These are phyloP conservation scores for Entophlyctis helioformis DNA, from an alignment of 192 early-diverging fungal species.

Conservation along the genomic window DNA sequence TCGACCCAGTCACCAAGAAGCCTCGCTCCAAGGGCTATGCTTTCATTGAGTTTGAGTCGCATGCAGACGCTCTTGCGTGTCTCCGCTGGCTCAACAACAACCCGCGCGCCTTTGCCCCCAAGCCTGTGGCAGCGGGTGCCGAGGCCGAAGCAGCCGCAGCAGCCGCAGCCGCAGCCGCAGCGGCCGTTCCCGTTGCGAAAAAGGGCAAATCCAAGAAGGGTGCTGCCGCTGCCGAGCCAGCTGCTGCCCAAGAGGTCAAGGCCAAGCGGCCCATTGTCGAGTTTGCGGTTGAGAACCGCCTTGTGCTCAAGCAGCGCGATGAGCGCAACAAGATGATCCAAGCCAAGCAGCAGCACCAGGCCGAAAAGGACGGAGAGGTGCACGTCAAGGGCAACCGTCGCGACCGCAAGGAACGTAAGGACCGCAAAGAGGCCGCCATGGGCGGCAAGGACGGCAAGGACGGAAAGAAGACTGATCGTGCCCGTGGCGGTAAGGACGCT, in stretches of 20 bases:
- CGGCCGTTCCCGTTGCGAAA: too few relatives aligned
- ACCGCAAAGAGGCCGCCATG: too few relatives aligned
- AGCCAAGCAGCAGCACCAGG: conserved; percentile 1
- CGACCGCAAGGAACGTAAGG: too few relatives aligned
- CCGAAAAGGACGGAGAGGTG: too few relatives aligned
- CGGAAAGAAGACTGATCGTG: too few relatives aligned
- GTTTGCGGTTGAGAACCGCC: conserved; percentile 83
- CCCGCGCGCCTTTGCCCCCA: conserved; percentile 11
- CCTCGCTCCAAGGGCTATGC: conserved; percentile 75
- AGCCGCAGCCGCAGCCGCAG: neutral
- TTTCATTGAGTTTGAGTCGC: conserved; percentile 80
- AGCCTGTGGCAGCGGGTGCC: too few relatives aligned
- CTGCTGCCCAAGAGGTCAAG: neutral
- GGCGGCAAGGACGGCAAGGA: too few relatives aligned
- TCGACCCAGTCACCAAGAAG: conserved; percentile 60
- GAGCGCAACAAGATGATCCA: conserved; percentile 22
- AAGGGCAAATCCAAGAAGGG: neutral
- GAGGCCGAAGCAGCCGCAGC: conserved; percentile 3
- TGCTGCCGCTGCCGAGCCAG: neutral
- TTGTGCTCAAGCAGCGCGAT: conserved; percentile 60
- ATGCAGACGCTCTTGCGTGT: conserved; percentile 86
- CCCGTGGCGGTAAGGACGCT: too few relatives aligned
- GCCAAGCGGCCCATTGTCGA: conserved; percentile 68
- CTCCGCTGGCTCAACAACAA: conserved; percentile 85
- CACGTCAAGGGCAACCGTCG: too few relatives aligned